Base-by-base conservation (phyloP, 2,329 filamentous ascomycete species). In the Hypoxylon rubiginosum region DNA sequence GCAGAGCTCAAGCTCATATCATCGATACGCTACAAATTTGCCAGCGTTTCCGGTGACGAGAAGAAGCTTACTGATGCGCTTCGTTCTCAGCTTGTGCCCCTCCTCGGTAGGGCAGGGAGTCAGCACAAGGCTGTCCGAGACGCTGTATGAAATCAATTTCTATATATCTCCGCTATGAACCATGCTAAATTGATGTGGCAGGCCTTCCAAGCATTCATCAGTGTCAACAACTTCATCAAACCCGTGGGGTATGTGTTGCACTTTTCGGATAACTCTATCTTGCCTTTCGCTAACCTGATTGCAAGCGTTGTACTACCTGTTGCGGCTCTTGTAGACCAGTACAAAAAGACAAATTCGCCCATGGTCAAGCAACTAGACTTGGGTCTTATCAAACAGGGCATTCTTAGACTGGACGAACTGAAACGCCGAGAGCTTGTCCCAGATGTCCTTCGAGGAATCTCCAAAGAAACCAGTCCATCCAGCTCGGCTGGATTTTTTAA, bases 341-440 rank as follows among this genome's bases (percentile, higher is more conserved):
- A 97, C 84, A 97, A 97, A 78, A 88, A 92, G 21, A 88, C 88
- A 39, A 84, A 89, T 41, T 91, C 90, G 11, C 83, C 90, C 0
- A 84, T 97, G 39, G 88, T 99, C 69, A 91, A 93, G 68, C 92
- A 97, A 76, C 92, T 97, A 72, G 94, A 98, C 79, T 82, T 98
- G 43, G 85, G 92, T 17, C 97, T 97, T 76, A 91, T 97, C 39
- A 92, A 97, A 74, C 93, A 97, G 76, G 96, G 95, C 45, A 74
- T 88, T 28, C 78, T 82, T 45, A 82, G 85, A 2, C 76, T 87
- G 21, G 78, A 82, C 32, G 78, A 82, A 11, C 74, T 84, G 57
- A 91, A 95, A 45, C 88, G 93, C 71, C 85, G 91, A 36, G 88
- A 90, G 10, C 82, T 97, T 4, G 79, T 97, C n/a, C 90, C 93